phyloP scores from a whole-genome alignment of 2,329 filamentous ascomycete genomes.

The Xylariales sp. region DNA sequence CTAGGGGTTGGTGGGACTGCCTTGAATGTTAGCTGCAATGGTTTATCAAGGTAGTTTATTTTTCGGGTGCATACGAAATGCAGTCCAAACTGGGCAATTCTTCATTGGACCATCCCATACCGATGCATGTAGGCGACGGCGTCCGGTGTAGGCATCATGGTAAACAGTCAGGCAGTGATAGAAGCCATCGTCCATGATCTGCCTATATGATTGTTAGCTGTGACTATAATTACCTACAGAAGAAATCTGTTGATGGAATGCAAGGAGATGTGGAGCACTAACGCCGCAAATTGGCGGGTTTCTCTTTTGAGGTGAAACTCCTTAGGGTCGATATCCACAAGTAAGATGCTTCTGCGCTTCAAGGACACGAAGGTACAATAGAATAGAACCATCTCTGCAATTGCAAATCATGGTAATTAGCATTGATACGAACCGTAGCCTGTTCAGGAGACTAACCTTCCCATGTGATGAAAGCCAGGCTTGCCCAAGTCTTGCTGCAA shows the following conservation, averaged over 20 bases:
- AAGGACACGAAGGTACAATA: constrained; percentile 54
- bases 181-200: constrained; percentile 52
- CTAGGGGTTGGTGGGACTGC: no score
- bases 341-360: constrained; percentile 45
- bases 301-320: constrained; percentile 47
- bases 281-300: constrained; percentile 53
- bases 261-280: no score
- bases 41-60: neutral
- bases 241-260: no score
- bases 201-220: constrained; percentile 27
- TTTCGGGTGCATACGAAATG: constrained; percentile 45
- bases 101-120: constrained; percentile 50
- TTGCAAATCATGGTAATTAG: no score
- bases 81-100: constrained; percentile 59
- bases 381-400: constrained; percentile 57
- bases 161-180: constrained; percentile 51
- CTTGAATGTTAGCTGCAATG: no score
- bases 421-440: no score
- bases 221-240: no score
- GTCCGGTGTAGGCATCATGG: constrained; percentile 42
- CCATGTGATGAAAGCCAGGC: constrained; percentile 54
- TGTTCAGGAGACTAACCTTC: constrained; percentile 45
- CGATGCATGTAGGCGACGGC: constrained; percentile 51
- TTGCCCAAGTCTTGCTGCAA: constrained; percentile 48
- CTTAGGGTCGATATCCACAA: constrained; percentile 34